These are phyloP conservation scores for Irpex lacteus DNA, from an alignment of 1,284 basidiomycete genomes.

Conservation along the genomic window DNA sequence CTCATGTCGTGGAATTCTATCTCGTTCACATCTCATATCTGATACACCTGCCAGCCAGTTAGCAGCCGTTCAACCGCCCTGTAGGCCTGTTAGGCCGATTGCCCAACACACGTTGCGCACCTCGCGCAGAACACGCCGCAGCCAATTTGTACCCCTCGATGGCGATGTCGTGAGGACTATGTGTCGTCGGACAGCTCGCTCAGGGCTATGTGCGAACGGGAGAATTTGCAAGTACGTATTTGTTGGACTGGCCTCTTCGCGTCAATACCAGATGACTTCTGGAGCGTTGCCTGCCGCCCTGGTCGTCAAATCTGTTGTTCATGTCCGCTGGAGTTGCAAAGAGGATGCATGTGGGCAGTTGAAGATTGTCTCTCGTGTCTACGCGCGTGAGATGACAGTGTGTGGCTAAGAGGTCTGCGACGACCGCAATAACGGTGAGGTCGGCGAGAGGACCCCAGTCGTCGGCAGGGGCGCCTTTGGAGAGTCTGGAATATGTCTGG, in stretches of 20 bases:
- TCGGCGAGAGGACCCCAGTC: background rate
- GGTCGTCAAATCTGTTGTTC: background rate
- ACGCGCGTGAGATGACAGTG: background rate
- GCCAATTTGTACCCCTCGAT: background rate
- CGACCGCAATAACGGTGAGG: too few relatives aligned
- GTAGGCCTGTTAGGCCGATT: background rate
- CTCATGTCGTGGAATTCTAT: background rate
- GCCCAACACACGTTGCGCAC: background rate
- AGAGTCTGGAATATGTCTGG: background rate
- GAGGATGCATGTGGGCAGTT: background rate
- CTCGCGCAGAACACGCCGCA: background rate
- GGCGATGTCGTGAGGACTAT: background rate
- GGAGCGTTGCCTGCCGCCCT: background rate
- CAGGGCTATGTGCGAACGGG: background rate
- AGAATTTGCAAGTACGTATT: background rate
- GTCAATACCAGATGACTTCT: background rate
- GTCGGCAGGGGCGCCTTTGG: background rate
- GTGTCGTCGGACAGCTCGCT: background rate
- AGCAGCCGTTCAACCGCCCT: background rate
- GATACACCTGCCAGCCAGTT: background rate
- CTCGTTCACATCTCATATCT: background rate
- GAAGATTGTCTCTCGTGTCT: background rate
- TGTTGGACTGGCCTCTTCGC: background rate
- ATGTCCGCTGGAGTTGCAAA: background rate
- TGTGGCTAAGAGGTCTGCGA: too few relatives aligned